Evolutionary conservation across 805 yeast genomes (phyloP), one percentile per base, ranked within the genome.

Genomic region (Zygosaccharomyces lentus): DNA sequence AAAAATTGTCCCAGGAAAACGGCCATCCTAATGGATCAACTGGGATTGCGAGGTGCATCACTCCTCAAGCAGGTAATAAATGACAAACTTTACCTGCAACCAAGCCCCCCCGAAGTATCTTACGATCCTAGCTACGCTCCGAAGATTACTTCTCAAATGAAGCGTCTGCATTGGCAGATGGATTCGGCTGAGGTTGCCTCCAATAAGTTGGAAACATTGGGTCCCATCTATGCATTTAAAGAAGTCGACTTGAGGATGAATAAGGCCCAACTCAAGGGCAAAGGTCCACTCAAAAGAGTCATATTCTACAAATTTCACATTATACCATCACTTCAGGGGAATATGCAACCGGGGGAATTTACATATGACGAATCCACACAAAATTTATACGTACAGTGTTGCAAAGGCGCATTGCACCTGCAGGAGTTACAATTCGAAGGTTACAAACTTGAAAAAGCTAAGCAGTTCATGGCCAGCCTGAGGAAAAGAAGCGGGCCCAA

Each of bases 21-120:
- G 15, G 51, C 57, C 5, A 35, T 47, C 38, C 0, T 90, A 16
- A 69, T 75, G 37, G 67, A 69, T 1, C 74, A 69, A 41, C 67
- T 90, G 15, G 87, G 87, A 0, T 53, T 43, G 0, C 55, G 69
- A 2, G 96, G 96, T 1, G 88, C 88, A 0, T 62, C 72, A 0
- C 62, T 85, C 15, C 67, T 91, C 9, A 63, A 61, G 0, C 49
- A 72, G 0, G 78, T 77, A 0, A 50, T 89, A 0, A 53, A 55
- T 1, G 47, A 68, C 1, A 58, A 65, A 1, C 34, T 64, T 2
- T 72, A 56, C 46, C 37, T 47, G 27, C 47, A 16, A 53, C 59
- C 15, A 9, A 27, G 27, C 8, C n/a, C 9, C 4, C 10, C 7
- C 13, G 45, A 4, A 64, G 66, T 42, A 52, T 12, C 15, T 8